Evolutionary conservation across 208 protist species (phyloP).

Genomic region (Angomonas deanei): DNA sequence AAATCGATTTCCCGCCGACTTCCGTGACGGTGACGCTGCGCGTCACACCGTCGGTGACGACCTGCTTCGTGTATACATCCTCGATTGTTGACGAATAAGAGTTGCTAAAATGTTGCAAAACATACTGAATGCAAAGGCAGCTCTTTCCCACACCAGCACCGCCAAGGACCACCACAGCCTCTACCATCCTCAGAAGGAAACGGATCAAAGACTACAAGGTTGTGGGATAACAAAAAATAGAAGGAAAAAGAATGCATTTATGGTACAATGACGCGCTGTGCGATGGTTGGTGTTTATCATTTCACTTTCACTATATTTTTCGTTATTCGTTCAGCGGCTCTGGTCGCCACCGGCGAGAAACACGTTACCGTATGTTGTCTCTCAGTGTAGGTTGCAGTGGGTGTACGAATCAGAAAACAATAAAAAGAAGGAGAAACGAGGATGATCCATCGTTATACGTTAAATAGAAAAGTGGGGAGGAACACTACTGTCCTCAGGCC

Average conservation of each 20-base stretch:
- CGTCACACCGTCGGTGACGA: constrained; percentile 64
- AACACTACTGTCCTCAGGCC: background rate
- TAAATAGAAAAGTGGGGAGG: too few relatives aligned
- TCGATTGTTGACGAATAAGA: constrained; percentile 83
- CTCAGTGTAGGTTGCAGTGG: too few relatives aligned
- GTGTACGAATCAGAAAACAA: too few relatives aligned
- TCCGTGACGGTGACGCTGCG: constrained; percentile 90
- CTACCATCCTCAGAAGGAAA: constrained; percentile 20
- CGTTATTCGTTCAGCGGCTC: too few relatives aligned
- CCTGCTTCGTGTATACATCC: constrained; percentile 56
- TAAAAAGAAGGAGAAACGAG: too few relatives aligned
- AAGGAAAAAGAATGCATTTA: background rate
- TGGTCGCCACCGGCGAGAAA: too few relatives aligned
- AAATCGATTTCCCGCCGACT: constrained; percentile 91
- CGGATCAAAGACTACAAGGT: background rate
- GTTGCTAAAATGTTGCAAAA: constrained; percentile 61
- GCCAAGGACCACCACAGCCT: constrained; percentile 55
- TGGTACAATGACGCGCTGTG: too few relatives aligned
- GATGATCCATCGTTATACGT: too few relatives aligned
- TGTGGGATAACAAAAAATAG: background rate
- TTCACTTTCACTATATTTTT: too few relatives aligned
- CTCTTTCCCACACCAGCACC: constrained; percentile 59
- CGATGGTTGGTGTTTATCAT: too few relatives aligned
- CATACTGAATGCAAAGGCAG: constrained; percentile 64
- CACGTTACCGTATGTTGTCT: too few relatives aligned